Conservation (phyloP, 148 eudicot genomes). For the Cornus kousa region DNA sequence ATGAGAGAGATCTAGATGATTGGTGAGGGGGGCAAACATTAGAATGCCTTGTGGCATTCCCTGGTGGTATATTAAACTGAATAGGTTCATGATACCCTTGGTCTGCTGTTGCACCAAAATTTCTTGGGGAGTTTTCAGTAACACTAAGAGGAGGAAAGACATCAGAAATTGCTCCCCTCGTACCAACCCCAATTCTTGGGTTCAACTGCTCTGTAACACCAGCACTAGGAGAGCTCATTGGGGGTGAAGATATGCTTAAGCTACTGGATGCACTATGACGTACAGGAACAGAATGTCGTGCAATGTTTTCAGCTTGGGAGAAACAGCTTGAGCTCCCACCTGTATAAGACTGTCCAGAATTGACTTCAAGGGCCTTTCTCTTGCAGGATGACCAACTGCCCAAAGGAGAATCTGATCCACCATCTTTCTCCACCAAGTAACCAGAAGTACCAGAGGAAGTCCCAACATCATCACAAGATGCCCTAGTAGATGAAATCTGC, state of each 20-base stretch:
- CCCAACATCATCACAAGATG: constrained; percentile 45
- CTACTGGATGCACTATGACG: constrained; percentile 35
- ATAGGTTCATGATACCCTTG: constrained; percentile 34
- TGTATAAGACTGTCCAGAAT: constrained; percentile 51
- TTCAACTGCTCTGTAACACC: constrained; percentile 45
- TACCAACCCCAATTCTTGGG: constrained; percentile 51
- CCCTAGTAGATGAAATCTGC: constrained; percentile 27
- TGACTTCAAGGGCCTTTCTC: constrained; percentile 74
- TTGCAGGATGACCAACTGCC: constrained; percentile 68
- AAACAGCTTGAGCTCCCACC: constrained; percentile 47
- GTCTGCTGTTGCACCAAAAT: constrained; percentile 41
- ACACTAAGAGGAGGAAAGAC: constrained; percentile 34
- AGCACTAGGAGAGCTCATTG: constrained; percentile 26
- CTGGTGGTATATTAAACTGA: constrained; percentile 35
- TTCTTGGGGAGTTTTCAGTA: constrained; percentile 51
- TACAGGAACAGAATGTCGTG: constrained; percentile 34
- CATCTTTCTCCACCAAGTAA: constrained; percentile 37
- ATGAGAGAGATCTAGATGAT: constrained; percentile 42
- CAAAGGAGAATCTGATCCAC: constrained; percentile 49
- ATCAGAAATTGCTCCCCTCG: constrained; percentile 37
- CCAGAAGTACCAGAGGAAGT: constrained; percentile 53
- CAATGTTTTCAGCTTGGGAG: constrained; percentile 39
- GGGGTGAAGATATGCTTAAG: constrained; percentile 36
- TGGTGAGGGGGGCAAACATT: constrained; percentile 33
- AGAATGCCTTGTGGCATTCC: constrained; percentile 33